phyloP scores from a whole-genome alignment of 208 protist genomes.

The Crithidia fasciculata region DNA sequence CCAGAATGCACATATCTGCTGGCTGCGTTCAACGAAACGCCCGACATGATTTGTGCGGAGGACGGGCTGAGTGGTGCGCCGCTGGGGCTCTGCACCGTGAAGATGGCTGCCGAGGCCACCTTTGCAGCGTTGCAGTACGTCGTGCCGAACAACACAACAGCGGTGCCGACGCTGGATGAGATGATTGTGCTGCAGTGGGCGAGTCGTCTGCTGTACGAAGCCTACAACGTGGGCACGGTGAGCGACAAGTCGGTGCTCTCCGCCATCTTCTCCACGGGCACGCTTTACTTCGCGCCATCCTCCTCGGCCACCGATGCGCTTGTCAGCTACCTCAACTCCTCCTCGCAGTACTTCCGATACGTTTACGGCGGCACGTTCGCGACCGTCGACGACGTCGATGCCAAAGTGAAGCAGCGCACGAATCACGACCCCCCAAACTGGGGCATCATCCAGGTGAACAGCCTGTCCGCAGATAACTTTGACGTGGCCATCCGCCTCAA shows the following conservation, averaged over 20 bases:
- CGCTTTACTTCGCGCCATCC: conserved; percentile 54
- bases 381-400: conserved; percentile 29
- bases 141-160: conserved; percentile 28
- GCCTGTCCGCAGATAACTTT: conserved; percentile 37
- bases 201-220: conserved; percentile 39
- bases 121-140: conserved; percentile 25
- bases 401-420: conserved; percentile 27
- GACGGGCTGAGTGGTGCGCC: conserved; percentile 29
- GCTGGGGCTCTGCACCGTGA: conserved; percentile 34
- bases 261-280: conserved; percentile 50
- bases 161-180: conserved; percentile 49
- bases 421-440: conserved; percentile 41
- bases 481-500: conserved; percentile 64
- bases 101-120: background rate
- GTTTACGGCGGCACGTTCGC: conserved; percentile 46
- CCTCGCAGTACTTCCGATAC: conserved; percentile 49
- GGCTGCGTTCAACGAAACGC: background rate
- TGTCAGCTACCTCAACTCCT: conserved; percentile 37
- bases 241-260: conserved; percentile 23
- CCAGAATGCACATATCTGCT: conserved; percentile 10
- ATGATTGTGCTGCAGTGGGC: conserved; percentile 62
- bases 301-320: conserved; percentile 35
- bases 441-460: conserved; percentile 56
- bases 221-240: conserved; percentile 19
- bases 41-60: conserved; percentile 25